These are phyloP conservation scores for Lantana camara DNA, from an alignment of 257 asterid genomes.

Conservation along the genomic window DNA sequence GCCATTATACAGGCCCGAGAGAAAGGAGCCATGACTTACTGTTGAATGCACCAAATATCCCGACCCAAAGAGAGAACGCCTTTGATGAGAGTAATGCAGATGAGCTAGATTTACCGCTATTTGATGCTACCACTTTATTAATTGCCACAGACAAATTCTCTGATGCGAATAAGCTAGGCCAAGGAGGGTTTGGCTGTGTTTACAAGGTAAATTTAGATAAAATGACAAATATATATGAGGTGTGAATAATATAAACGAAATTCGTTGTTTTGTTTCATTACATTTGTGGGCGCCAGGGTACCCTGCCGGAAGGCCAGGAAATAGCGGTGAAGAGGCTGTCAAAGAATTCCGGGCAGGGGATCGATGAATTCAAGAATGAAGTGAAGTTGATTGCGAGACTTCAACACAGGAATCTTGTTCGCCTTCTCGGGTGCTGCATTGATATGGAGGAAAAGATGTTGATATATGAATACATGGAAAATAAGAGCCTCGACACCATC, in stretches of 20 bases:
- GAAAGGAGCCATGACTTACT: slow-evolving; percentile 73
- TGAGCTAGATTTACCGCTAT: slow-evolving; percentile 73
- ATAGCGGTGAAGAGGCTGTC: slow-evolving; percentile 79
- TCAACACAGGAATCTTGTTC: slow-evolving; percentile 74
- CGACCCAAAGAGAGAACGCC: slow-evolving; percentile 52
- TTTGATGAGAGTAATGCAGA: slow-evolving; percentile 55
- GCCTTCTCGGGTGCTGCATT: slow-evolving; percentile 70
- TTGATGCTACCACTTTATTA: slow-evolving; percentile 49
- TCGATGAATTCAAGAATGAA: slow-evolving; percentile 75
- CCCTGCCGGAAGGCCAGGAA: slow-evolving; percentile 54
- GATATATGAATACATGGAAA: slow-evolving; percentile 75
- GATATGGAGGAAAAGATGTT: slow-evolving; percentile 74
- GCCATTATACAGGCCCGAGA: slow-evolving; percentile 42
- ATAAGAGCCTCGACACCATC: slow-evolving; percentile 67
- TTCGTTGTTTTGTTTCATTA: too few species aligned
- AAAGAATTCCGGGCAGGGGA: slow-evolving; percentile 65
- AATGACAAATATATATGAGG: too few species aligned
- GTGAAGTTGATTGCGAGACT: slow-evolving; percentile 67
- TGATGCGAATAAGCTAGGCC: slow-evolving; percentile 65
- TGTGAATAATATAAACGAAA: too few species aligned
- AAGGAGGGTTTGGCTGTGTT: slow-evolving; percentile 90
- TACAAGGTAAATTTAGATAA: slow-evolving; percentile 63
- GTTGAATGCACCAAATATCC: slow-evolving; percentile 45
- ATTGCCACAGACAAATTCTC: slow-evolving; percentile 65
- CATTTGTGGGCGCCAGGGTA: slow-evolving; percentile 39